Conservation (phyloP, 805 yeast genomes). For the Jamesozyma rosinii region DNA sequence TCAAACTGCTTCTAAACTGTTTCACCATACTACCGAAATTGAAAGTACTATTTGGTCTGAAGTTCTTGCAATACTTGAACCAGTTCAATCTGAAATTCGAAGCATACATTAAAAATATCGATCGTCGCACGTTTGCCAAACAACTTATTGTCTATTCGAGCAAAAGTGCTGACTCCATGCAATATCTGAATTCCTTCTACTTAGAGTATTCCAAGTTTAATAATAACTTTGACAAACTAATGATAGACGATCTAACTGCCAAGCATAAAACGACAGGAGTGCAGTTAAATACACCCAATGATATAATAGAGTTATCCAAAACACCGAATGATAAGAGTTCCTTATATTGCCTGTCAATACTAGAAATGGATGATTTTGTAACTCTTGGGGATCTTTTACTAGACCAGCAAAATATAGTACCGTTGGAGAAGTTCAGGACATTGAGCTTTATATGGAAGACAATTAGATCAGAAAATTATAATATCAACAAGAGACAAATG, state of each 20-base stretch:
- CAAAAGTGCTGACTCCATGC: neutral
- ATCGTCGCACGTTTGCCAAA: constrained; percentile 9
- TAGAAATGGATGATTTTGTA: neutral
- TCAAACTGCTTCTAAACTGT: constrained; percentile 22
- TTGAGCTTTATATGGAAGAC: constrained; percentile 9
- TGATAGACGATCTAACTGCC: constrained; percentile 12
- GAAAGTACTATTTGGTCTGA: constrained; percentile 23
- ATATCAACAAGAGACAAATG: constrained; percentile 2
- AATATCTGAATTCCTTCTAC: constrained; percentile 12
- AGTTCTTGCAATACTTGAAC: constrained; percentile 24
- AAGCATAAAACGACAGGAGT: neutral
- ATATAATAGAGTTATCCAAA: neutral
- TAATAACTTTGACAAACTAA: constrained; percentile 13
- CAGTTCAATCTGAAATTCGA: constrained; percentile 18
- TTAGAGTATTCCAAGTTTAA: constrained; percentile 12
- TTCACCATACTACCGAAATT: constrained; percentile 14
- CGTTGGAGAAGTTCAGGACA: neutral
- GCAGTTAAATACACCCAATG: neutral
- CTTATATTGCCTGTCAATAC: neutral
- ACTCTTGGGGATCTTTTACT: neutral
- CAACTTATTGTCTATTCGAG: constrained; percentile 8
- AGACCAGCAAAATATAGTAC: neutral
- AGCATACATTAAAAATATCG: constrained; percentile 19
- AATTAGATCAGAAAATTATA: constrained; percentile 6
- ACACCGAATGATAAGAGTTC: neutral